Base-by-base conservation (phyloP, 169 alveolate species). In the Sarcocystis neurona region DNA sequence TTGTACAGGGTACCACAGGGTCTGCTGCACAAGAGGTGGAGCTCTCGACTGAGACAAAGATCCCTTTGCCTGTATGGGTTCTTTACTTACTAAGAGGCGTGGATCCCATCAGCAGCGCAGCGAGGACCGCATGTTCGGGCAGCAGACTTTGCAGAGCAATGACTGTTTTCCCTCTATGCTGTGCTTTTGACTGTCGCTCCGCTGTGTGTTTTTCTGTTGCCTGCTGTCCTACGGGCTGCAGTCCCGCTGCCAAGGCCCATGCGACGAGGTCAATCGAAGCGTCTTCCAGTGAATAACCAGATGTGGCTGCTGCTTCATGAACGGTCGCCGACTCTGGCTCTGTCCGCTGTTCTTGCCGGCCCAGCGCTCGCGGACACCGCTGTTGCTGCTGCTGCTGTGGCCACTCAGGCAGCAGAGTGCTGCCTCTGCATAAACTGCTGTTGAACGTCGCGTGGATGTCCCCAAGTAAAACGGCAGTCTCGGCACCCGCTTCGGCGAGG, bases 181-280 rank as follows among this genome's bases (percentile, higher is more conserved):
- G n/a, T n/a, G n/a, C n/a, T n/a, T n/a, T n/a, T n/a, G 47, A 4
- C 12, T 27, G 18, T 39, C 82, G 32, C 30, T 18, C 23, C 56
- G 8, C 8, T 1, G 8, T n/a, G 43, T 63, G 44, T 4, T 41
- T 5, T n/a, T 6, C 34, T 20, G 37, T 27, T 63, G 6, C 12
- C 2, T 34, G 82, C n/a, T 39, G 1, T 39, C n/a, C 56, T 47
- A 1, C 82, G 27, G 82, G 82, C 15, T 39, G 32, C 27, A 72
- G 20, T 39, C 82, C 82, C 39, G 82, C 1, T 1, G 82, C 82
- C 30, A 72, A 53, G 48, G 41, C 34, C 50, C 34, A 39, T 18
- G 82, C 82, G n/a, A 72, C 53, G 15, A 53, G 58, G 82, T 72
- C 82, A 30, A n/a, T n/a, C n/a, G n/a, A n/a, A 72, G 82, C n/a